Base-by-base conservation (phyloP, 2,329 filamentous ascomycete species). In the Penicillium sp. region DNA sequence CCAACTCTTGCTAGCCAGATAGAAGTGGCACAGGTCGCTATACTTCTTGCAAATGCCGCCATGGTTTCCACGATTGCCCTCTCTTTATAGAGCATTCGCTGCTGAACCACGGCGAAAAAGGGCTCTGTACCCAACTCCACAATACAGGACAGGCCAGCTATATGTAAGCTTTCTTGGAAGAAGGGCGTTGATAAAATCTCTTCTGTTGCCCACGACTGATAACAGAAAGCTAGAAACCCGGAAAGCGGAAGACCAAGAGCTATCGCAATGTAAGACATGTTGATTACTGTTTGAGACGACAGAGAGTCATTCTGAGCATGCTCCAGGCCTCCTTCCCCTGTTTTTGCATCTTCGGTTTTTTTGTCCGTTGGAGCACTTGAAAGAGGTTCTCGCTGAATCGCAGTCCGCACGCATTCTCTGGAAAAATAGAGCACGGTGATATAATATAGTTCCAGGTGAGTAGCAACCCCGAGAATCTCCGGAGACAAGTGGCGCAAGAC, bases 351-450 rank as follows among this genome's bases (percentile, higher is more conserved):
- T 28, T 35, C 59, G 51, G 9, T 58, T 52, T 49, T 62, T 53
- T 51, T 47, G 46, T 48, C 35, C 3, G 47, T 11, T 43, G 4
- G 62, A 63, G n/a, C 64, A 61, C 47, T 48, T 28, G 21, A 46
- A n/a, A 72, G 63, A 14, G 77, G 76, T 63, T 92, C 89, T 52
- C 94, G 83, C 74, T 97, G 93, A 35, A 96, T 84, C 24, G 93
- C 91, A n/a, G 96, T 88, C 16, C 94, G 87, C 49, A 97, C 77
- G 66, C 89, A 93, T 74, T 99, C 94, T 40, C 94, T 83, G 0
- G 94, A 89, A 67, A 99, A 97, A 73, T 96, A 97, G 0, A 99
- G 81, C n/a, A 95, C 87, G 0, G 91, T 91, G 46, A 96, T 88
- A 59, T 93, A 92, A 71, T 92, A 97, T 0, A 97, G 85, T 66